Conservation (phyloP, 2,329 filamentous ascomycete species). For the Pyrenophora seminiperda region DNA sequence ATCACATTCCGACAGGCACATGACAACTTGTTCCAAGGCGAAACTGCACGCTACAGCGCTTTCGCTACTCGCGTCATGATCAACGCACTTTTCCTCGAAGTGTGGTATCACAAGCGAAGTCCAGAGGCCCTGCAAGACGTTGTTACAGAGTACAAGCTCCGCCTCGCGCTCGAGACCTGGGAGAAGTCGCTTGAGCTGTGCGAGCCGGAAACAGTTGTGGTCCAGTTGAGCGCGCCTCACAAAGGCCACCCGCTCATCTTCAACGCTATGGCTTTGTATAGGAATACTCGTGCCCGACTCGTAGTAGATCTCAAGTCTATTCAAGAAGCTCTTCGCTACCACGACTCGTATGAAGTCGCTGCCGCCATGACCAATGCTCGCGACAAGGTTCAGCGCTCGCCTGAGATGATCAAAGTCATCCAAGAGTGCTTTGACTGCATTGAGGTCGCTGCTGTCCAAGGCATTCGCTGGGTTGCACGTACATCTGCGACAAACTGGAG, state of each 20-base stretch:
- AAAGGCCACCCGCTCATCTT: slow-evolving; percentile 96
- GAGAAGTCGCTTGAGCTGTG: slow-evolving; percentile 93
- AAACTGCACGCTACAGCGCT: slow-evolving; percentile 87
- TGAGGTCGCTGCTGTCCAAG: slow-evolving; percentile 91
- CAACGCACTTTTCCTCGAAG: slow-evolving; percentile 95
- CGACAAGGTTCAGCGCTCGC: slow-evolving; percentile 90
- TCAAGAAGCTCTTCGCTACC: slow-evolving; percentile 94
- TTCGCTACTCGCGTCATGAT: slow-evolving; percentile 98
- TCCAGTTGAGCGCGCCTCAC: slow-evolving; percentile 90
- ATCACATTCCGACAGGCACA: slow-evolving; percentile 93
- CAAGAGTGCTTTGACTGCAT: slow-evolving; percentile 98
- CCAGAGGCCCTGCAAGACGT: slow-evolving; percentile 97
- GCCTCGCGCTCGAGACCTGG: slow-evolving; percentile 97
- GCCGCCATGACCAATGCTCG: slow-evolving; percentile 94
- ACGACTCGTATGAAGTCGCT: slow-evolving; percentile 95
- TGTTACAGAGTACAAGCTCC: slow-evolving; percentile 96
- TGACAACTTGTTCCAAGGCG: slow-evolving; percentile 93
- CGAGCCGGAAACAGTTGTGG: slow-evolving; percentile 85
- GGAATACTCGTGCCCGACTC: slow-evolving; percentile 88
- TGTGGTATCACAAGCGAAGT: slow-evolving; percentile 98
- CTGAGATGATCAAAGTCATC: slow-evolving; percentile 98
- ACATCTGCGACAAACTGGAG: slow-evolving; percentile 99
- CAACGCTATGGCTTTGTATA: slow-evolving; percentile 96
- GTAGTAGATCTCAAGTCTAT: slow-evolving; percentile 95
- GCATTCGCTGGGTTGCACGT: slow-evolving; percentile 96